Conservation (phyloP, 495 filamentous ascomycete species). For the Daldinia bambusicola region DNA sequence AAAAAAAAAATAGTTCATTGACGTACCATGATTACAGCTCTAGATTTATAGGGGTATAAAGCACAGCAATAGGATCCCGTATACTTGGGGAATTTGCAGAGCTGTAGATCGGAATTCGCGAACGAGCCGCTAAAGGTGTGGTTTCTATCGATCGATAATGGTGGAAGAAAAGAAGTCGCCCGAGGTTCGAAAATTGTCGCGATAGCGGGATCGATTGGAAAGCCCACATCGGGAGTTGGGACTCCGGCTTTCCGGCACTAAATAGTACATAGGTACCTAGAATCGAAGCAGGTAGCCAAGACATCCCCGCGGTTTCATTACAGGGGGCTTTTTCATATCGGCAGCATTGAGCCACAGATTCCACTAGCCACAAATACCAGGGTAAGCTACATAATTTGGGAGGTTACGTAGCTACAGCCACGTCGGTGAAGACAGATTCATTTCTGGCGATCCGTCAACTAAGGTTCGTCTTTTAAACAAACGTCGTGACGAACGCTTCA, state of each 20-base stretch:
- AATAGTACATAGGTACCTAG: not conserved
- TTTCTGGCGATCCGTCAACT: conserved; percentile 22
- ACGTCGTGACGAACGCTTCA: not conserved
- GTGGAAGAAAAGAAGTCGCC: conserved; percentile 29
- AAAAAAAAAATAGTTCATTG: not conserved
- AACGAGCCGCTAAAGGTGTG: not conserved
- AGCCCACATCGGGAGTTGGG: conserved; percentile 18
- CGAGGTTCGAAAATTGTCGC: conserved; percentile 41
- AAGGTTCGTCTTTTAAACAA: not conserved
- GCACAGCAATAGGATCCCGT: not conserved
- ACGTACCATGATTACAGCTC: conserved; percentile 38
- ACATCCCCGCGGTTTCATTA: not conserved
- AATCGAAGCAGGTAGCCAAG: no score
- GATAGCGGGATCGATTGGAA: conserved; percentile 37
- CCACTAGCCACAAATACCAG: conserved; percentile 27
- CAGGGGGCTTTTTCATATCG: not conserved
- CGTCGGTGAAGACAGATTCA: conserved; percentile 39
- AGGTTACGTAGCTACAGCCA: conserved; percentile 24
- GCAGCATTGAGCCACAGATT: conserved; percentile 1
- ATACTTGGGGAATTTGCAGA: conserved; percentile 1
- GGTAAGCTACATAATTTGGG: not conserved
- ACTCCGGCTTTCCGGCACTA: conserved; percentile 23
- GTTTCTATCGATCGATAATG: not conserved
- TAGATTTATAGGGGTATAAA: not conserved
- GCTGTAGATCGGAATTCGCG: not conserved